phyloP scores from a whole-genome alignment of 164 flowering plant species.

The Pachysandra terminalis region DNA sequence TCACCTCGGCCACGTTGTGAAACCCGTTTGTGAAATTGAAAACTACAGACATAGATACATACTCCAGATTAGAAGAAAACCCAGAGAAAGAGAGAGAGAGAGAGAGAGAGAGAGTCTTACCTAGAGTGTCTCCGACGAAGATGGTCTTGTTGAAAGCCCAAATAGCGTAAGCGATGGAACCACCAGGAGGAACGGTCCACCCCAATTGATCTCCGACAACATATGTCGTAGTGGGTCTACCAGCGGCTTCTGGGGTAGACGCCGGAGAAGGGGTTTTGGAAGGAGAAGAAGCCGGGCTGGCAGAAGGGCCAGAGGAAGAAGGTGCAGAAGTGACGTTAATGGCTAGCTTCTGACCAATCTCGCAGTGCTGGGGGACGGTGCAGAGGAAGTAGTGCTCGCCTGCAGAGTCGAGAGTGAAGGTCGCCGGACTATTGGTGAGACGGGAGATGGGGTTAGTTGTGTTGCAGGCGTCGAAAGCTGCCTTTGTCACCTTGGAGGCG shows the following conservation, averaged over 20 bases:
- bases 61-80: no score
- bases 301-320: not conserved
- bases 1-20: no score
- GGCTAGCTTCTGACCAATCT: constrained; percentile 32
- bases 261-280: not conserved
- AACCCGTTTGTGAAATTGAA: no score
- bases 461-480: constrained; percentile 37
- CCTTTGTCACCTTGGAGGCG: constrained; percentile 33
- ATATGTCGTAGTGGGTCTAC: not conserved
- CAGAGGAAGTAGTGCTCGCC: constrained; percentile 46
- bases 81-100: no score
- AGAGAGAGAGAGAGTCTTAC: no score
- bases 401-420: constrained; percentile 24
- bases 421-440: constrained; percentile 31
- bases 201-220: no score
- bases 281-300: not conserved
- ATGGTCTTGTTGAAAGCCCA: no score
- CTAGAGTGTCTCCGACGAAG: no score
- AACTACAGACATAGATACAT: no score
- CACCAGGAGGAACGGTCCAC: no score
- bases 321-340: constrained; percentile 24
- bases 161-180: no score
- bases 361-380: constrained; percentile 36
- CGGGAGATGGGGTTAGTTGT: constrained; percentile 12
- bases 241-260: not conserved